Evolutionary conservation across 257 asterid genomes (phyloP).

Genomic region (Nicotiana tabacum): DNA sequence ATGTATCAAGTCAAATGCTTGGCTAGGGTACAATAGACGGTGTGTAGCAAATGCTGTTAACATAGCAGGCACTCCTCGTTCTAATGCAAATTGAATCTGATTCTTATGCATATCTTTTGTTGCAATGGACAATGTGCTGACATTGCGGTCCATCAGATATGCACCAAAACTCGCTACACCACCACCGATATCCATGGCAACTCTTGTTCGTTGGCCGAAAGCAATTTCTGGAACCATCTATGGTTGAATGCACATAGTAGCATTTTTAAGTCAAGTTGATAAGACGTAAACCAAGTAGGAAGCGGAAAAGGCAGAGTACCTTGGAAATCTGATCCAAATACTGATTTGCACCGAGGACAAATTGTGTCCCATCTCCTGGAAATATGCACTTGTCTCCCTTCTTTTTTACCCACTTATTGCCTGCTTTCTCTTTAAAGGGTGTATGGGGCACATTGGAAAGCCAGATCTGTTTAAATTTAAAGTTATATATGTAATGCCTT

Average conservation of each 20-base stretch:
- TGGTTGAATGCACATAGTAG: conserved; percentile 14
- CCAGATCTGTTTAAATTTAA: conserved; percentile 41
- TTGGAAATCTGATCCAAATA: conserved; percentile 52
- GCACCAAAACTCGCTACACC: conserved; percentile 57
- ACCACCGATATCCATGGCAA: conserved; percentile 51
- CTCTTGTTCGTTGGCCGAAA: conserved; percentile 46
- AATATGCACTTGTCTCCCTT: conserved; percentile 34
- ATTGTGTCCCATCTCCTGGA: conserved; percentile 33
- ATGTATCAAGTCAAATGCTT: conserved; percentile 59
- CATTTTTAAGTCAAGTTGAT: background rate
- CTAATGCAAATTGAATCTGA: conserved; percentile 48
- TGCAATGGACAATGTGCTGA: conserved; percentile 51
- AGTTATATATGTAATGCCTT: background rate
- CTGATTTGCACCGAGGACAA: conserved; percentile 22
- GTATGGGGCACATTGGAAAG: conserved; percentile 37
- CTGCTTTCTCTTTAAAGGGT: conserved; percentile 23
- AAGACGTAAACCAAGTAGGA: background rate
- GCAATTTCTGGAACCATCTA: conserved; percentile 58
- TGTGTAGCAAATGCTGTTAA: conserved; percentile 35
- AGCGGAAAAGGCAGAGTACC: conserved; percentile 31
- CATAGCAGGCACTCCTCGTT: conserved; percentile 68
- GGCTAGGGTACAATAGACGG: conserved; percentile 59
- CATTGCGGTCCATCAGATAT: conserved; percentile 44
- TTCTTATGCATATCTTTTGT: conserved; percentile 37
- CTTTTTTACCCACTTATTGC: conserved; percentile 22